Base-by-base conservation (phyloP, 345 rosid genomes). In the Boechera retrofracta region DNA sequence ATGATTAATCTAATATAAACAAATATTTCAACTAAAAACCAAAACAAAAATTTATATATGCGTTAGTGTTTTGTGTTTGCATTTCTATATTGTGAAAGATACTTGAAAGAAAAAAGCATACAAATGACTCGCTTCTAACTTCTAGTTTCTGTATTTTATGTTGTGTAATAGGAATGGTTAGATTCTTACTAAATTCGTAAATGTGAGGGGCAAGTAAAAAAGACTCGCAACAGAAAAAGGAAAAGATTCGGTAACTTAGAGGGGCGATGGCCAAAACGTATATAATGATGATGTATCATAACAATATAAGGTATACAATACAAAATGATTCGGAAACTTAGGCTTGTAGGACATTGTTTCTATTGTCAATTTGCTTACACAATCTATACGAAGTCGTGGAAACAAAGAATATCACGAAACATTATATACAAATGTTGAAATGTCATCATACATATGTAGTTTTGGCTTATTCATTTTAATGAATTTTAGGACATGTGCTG, bases 361-460 rank as follows among this genome's bases (percentile, higher is more conserved):
- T 63, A 21, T 62, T 28, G 6, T 41, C 52, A 42, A 42, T 26
- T 26, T 62, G 67, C 36, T 63, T 42, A 42, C 21, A 63, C n/a
- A 42, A 42, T 42, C 35, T 24, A 41, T 24, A 63, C 6, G 35
- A 63, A 12, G 21, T 26, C 52, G 36, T 41, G 18, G 18, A 8
- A 63, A 28, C 51, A 45, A 24, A 13, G 12, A 26, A 63, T 63
- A 62, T 62, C 53, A 64, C 53, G 4, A 16, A 59, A 58, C 44
- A 42, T 26, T 28, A 15, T 26, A 7, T 6, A 38, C 5, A 39
- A 21, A 39, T 21, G 47, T 5, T 11, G 4, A 5, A 21, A 13
- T 32, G 10, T 36, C 3, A 10, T 57, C 6, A 29, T 13, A 13
- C 29, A 29, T 31, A 29, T 56, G 11, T 7, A 31, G 38, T 56